Base-by-base conservation (phyloP, 495 filamentous ascomycete genomes). In the Penicillium roqueforti region DNA sequence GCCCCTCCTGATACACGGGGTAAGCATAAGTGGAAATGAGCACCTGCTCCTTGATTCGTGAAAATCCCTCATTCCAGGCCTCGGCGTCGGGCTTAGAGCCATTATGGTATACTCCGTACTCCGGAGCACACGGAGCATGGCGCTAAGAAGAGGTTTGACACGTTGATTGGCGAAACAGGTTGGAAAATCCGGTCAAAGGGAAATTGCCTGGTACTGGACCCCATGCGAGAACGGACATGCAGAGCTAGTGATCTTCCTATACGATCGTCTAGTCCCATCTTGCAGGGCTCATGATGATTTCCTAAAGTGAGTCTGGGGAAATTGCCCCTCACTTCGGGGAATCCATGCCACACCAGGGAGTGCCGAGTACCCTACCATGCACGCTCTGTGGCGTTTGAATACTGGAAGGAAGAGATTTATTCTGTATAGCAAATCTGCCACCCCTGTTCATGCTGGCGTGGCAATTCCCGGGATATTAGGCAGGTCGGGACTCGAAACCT, bases 361-460 rank as follows among this genome's bases (percentile, higher is more conserved):
- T 7, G 31, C 38, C 26, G 31, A 34, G 31, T 7, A 41, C 38
- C 22, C 8, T 42, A 23, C n/a, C 16, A 50, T 50, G 46, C 46
- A 16, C 6, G 14, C 26, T 39, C 29, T 29, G 61, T 65, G 62
- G 62, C 59, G 53, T 52, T 31, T 34, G 47, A 18, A 42, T 29
- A 57, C 28, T 34, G 14, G 42, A 54, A 46, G 23, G 61, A 57
- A 55, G 32, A 16, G 1, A 31, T 31, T 16, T n/a, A 50, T 37
- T 16, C 18, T 37, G 51, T 38, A 25, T 51, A 45, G 50, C 53
- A 52, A 38, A 50, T 32, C 42, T 46, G 10, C 28, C 43, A 53
- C 51, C 62, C 38, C 59, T 53, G 40, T 41, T 47, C 55, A 45
- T 28, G 23, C 25, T 39, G 49, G 59, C 57, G 56, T 65, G 56